These are phyloP conservation scores for Aristolochia contorta DNA, from an alignment of 164 flowering plant genomes.

Conservation along the genomic window DNA sequence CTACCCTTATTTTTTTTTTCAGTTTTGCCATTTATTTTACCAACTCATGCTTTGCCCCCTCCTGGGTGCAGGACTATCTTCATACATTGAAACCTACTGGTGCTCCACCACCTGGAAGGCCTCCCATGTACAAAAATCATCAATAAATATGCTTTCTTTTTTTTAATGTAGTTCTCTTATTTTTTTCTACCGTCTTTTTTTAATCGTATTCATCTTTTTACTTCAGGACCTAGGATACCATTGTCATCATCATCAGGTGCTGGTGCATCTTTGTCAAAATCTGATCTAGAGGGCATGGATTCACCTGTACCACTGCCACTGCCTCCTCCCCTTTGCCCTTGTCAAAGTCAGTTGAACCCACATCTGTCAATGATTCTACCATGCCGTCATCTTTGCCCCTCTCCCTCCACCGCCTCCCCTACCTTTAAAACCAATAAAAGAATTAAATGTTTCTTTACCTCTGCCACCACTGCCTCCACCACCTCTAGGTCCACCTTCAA, in stretches of 20 bases:
- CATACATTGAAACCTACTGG: constrained; percentile 93
- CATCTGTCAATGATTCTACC: constrained; percentile 33
- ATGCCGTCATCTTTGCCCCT: no score
- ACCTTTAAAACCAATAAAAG: constrained; percentile 34
- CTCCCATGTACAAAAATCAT: constrained; percentile 94
- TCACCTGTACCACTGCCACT: constrained; percentile 54
- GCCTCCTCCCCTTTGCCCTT: constrained; percentile 70
- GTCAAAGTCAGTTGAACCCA: constrained; percentile 40
- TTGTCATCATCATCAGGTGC: constrained; percentile 56
- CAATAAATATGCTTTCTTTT: constrained; percentile 48
- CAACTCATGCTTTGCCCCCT: constrained; percentile 6
- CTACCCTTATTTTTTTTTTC: background rate
- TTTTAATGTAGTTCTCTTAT: background rate
- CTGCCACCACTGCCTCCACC: constrained; percentile 78
- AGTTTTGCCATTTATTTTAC: background rate
- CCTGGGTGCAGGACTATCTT: constrained; percentile 74
- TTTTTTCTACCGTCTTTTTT: background rate
- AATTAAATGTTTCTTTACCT: constrained; percentile 35
- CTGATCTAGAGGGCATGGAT: constrained; percentile 50
- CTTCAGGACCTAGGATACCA: constrained; percentile 78
- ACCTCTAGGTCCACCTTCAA: constrained; percentile 71
- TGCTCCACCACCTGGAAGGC: constrained; percentile 99
- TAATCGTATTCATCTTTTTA: background rate
- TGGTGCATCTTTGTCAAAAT: constrained; percentile 54
- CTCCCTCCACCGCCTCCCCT: constrained; percentile 55